These are phyloP conservation scores for Aspergillus funiculosus DNA, from an alignment of 495 filamentous ascomycete species.

Conservation along the genomic window DNA sequence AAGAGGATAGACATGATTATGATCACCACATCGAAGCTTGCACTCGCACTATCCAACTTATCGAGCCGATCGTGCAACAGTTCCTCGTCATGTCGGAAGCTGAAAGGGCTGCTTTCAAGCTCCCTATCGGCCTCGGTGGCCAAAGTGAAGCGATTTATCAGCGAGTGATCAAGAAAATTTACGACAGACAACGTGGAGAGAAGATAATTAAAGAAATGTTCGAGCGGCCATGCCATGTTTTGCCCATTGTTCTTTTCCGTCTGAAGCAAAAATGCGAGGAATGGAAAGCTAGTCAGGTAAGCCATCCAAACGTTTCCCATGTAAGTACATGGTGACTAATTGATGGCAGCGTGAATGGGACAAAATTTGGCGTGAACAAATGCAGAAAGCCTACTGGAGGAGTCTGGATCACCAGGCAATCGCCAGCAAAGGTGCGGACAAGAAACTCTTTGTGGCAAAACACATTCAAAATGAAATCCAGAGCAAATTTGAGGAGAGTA, in stretches of 20 bases:
- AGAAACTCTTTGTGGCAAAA: slow-evolving; percentile 83
- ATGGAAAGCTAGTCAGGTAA: slow-evolving; percentile 81
- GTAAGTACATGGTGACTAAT: not conserved
- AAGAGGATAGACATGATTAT: slow-evolving; percentile 98
- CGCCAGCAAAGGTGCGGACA: slow-evolving; percentile 73
- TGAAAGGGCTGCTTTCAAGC: slow-evolving; percentile 65
- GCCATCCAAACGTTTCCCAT: slow-evolving; percentile 42
- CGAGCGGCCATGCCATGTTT: slow-evolving; percentile 68
- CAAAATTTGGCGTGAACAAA: slow-evolving; percentile 96
- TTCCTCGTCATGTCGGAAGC: slow-evolving; percentile 66
- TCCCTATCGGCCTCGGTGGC: slow-evolving; percentile 79
- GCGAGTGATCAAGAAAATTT: slow-evolving; percentile 97
- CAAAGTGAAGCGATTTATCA: slow-evolving; percentile 95
- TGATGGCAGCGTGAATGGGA: slow-evolving; percentile 80
- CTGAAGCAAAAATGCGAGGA: slow-evolving; percentile 92
- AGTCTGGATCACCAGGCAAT: slow-evolving; percentile 95
- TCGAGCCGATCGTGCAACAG: slow-evolving; percentile 88
- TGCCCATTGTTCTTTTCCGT: slow-evolving; percentile 79
- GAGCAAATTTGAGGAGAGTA: slow-evolving; percentile 79
- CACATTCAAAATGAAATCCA: slow-evolving; percentile 79
- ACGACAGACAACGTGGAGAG: slow-evolving; percentile 74
- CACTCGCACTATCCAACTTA: slow-evolving; percentile 83
- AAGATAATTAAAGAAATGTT: slow-evolving; percentile 81
- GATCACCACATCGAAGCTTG: slow-evolving; percentile 97
- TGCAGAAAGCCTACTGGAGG: slow-evolving; percentile 83